A percentile compares a stretch with the other conserved stretches of the same genome.
phyloP scores from a whole-genome alignment of 208 protist species.

The Wallacemonas collosoma region DNA sequence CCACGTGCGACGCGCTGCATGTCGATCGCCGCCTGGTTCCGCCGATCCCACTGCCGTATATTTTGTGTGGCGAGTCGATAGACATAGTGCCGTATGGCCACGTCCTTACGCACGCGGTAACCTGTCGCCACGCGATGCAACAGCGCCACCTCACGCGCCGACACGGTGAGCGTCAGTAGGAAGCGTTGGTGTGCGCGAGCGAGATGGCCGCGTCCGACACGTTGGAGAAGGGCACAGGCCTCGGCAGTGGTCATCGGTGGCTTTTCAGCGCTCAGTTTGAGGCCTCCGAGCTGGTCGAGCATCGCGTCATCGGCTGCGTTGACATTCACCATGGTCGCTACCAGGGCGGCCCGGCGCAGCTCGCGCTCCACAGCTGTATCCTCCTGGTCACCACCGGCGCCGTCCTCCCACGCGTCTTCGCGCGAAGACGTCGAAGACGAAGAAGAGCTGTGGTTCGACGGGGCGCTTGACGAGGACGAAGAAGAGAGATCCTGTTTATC shows the following conservation, averaged over 20 bases:
- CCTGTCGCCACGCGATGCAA: slow-evolving; percentile 47
- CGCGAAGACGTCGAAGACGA: background rate
- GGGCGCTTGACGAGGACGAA: slow-evolving; percentile 3
- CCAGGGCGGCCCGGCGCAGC: background rate
- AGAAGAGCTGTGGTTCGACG: background rate
- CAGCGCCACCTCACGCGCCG: slow-evolving; percentile 35
- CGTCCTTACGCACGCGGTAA: slow-evolving; percentile 28
- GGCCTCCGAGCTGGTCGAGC: slow-evolving; percentile 10
- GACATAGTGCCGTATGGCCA: slow-evolving; percentile 35
- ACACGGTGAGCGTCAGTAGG: slow-evolving; percentile 34
- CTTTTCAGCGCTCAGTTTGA: slow-evolving; percentile 10
- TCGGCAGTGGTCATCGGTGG: slow-evolving; percentile 14
- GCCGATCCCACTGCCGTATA: slow-evolving; percentile 42
- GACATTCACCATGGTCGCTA: background rate
- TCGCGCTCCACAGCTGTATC: background rate
- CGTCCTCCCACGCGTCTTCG: background rate
- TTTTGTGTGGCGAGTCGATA: slow-evolving; percentile 22
- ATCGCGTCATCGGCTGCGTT: slow-evolving; percentile 5
- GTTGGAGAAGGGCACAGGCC: slow-evolving; percentile 39
- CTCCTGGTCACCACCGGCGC: background rate
- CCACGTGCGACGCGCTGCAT: slow-evolving; percentile 53
- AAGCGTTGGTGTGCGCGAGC: slow-evolving; percentile 42
- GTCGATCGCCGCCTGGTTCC: slow-evolving; percentile 35
- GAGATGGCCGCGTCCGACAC: slow-evolving; percentile 44
- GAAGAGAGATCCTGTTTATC: background rate